Conservation (phyloP, 148 eudicot genomes). For the Talinum fruticosum region DNA sequence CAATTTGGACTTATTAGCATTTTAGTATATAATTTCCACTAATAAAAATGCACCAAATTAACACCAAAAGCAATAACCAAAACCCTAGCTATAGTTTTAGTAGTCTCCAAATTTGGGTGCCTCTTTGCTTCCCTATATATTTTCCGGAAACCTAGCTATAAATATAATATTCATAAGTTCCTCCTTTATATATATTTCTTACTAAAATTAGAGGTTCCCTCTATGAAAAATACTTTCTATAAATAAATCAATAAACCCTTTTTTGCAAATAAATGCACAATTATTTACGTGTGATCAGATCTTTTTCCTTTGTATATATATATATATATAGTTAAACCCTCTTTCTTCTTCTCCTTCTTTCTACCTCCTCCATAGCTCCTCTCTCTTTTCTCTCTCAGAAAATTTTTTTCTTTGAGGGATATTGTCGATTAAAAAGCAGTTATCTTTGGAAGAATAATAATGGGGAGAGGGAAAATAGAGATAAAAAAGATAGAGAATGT, state of each 20-base stretch:
- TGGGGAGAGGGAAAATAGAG: constrained; percentile 68
- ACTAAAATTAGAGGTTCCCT: constrained; percentile 1
- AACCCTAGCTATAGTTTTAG: neutral
- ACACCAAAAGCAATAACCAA: neutral
- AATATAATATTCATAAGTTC: neutral
- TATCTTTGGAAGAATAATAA: neutral
- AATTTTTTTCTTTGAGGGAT: neutral
- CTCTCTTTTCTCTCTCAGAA: neutral
- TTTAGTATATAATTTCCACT: neutral
- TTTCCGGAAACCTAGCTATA: constrained; percentile 2
- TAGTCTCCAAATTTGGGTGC: neutral
- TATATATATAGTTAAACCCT: neutral
- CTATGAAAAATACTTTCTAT: constrained; percentile 17
- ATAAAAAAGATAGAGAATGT: constrained; percentile 69
- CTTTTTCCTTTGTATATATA: neutral
- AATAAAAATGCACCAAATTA: neutral
- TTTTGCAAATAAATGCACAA: constrained; percentile 5
- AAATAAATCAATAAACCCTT: constrained; percentile 7
- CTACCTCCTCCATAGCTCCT: neutral
- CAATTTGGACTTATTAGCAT: neutral
- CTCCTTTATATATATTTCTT: neutral
- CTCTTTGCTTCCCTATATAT: neutral
- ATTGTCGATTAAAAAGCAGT: neutral
- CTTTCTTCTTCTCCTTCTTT: neutral
- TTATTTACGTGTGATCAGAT: constrained; percentile 3